phyloP scores from a whole-genome alignment of 768 basidiomycete genomes.

The Guyanaporus albipodus region DNA sequence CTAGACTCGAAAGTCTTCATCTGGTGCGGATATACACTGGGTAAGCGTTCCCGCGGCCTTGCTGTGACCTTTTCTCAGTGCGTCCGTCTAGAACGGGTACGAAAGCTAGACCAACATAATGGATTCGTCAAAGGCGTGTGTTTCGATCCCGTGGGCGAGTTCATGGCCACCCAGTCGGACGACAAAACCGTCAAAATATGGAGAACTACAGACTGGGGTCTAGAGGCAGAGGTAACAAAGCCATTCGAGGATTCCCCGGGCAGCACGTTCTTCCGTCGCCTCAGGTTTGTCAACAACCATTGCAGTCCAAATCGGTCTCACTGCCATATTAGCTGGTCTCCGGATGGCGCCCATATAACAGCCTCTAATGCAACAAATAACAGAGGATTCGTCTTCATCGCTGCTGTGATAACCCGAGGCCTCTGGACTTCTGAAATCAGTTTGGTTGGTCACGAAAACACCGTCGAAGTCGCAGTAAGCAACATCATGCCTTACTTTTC shows the following conservation, averaged over 20 bases:
- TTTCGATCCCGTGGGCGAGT: slow-evolving; percentile 98
- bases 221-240: slow-evolving; percentile 81
- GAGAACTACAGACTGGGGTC: slow-evolving; percentile 88
- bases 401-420: slow-evolving; percentile 87
- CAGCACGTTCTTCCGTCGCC: slow-evolving; percentile 87
- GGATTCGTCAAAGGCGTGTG: slow-evolving; percentile 99
- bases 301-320: not conserved
- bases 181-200: slow-evolving; percentile 97
- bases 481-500: not conserved
- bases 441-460: slow-evolving; percentile 95
- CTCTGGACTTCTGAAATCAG: slow-evolving; percentile 91
- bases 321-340: slow-evolving; percentile 75
- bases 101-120: slow-evolving; percentile 82
- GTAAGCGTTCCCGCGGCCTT: slow-evolving; percentile 38
- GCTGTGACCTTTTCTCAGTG: not conserved
- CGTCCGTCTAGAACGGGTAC: slow-evolving; percentile 60
- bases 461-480: slow-evolving; percentile 89
- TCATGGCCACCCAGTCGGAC: slow-evolving; percentile 95
- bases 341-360: slow-evolving; percentile 97
- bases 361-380: slow-evolving; percentile 97
- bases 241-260: slow-evolving; percentile 94
- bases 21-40: slow-evolving; percentile 91
- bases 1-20: slow-evolving; percentile 88
- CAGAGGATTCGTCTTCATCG: slow-evolving; percentile 94
- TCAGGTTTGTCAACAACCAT: slow-evolving; percentile 52